A percentile compares a stretch with the other conserved stretches of the same genome.
phyloP scores from a whole-genome alignment of 768 basidiomycete genomes.

The Mycena chlorophos region DNA sequence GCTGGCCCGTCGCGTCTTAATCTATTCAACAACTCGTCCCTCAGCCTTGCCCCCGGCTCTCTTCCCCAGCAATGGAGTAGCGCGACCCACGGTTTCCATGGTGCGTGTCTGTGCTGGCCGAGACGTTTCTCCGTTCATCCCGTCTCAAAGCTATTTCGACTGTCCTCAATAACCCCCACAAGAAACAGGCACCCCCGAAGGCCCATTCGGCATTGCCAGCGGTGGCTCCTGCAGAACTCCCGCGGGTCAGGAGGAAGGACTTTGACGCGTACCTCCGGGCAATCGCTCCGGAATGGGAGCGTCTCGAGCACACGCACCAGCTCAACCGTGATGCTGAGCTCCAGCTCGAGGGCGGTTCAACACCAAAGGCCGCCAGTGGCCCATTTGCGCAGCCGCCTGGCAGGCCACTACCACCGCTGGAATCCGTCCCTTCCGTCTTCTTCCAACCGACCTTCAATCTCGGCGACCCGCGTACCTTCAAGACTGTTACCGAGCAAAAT shows the following conservation, averaged over 20 bases:
- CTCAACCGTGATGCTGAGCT: conserved; percentile 41
- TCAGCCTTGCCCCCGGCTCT: conserved; percentile 47
- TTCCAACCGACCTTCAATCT: conserved; percentile 80
- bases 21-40: conserved; percentile 51
- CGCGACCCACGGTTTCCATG: conserved; percentile 84
- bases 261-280: conserved; percentile 81
- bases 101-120: conserved; percentile 41
- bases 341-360: conserved; percentile 37
- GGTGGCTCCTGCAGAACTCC: conserved; percentile 70
- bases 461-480: conserved; percentile 74
- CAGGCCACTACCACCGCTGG: conserved; percentile 64
- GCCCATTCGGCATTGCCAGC: conserved; percentile 78
- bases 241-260: conserved; percentile 78
- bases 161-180: conserved; percentile 88
- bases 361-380: conserved; percentile 26
- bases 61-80: conserved; percentile 76
- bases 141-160: conserved; percentile 78
- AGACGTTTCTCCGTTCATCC: conserved; percentile 3
- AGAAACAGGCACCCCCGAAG: conserved; percentile 82
- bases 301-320: conserved; percentile 54
- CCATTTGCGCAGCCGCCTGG: conserved; percentile 32
- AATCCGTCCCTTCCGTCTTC: conserved; percentile 78
- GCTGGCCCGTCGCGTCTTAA: conserved; percentile 51
- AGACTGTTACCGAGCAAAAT: conserved; percentile 68
- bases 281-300: conserved; percentile 75